Evolutionary conservation across 345 rosid genomes (phyloP), one percentile per base, ranked within the genome.

Genomic region (Firmiana major): DNA sequence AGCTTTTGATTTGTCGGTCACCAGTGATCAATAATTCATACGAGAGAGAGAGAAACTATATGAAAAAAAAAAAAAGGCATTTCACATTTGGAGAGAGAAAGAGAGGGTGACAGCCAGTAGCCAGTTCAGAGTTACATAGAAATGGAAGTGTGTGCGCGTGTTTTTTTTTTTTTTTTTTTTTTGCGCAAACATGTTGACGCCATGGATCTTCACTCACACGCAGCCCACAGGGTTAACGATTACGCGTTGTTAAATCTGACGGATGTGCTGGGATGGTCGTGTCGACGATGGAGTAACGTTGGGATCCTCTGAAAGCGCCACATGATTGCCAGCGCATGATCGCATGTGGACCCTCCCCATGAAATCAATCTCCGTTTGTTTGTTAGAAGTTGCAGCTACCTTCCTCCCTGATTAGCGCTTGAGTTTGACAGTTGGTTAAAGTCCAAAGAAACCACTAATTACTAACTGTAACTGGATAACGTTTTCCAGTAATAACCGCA

Each of bases 241-340:
- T 57, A 21, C 63, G 63, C 63, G 63, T 58, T 58, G 63, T 9
- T 22, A 3, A 9, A 9, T 42, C 22, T 3, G 63, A 58, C 22
- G 21, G 58, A 19, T 6, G 24, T 7, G 0, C 1, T 49, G 7
- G 19, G 54, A 49, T 49, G n/a, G 19, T 49, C 54, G n/a, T 19
- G 19, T 49, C 54, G n/a, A 49, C 1, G 49, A 15, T 15, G 40
- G 73, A 48, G 24, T 40, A 66, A 77, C 73, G 75, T 34, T 75
- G 73, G 62, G 76, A 86, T 78, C 63, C 36, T 40, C 42, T 38
- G 79, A 75, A 81, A 69, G 74, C 21, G 51, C 69, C 85, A 82
- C 83, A 73, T 78, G 77, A 60, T 76, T 81, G 71, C 83, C 86
- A 80, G 80, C 88, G 80, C 83, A 82, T 68, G 71, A 69, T 84